phyloP scores from a whole-genome alignment of 2,329 filamentous ascomycete species.

The Akanthomyces lecanii region DNA sequence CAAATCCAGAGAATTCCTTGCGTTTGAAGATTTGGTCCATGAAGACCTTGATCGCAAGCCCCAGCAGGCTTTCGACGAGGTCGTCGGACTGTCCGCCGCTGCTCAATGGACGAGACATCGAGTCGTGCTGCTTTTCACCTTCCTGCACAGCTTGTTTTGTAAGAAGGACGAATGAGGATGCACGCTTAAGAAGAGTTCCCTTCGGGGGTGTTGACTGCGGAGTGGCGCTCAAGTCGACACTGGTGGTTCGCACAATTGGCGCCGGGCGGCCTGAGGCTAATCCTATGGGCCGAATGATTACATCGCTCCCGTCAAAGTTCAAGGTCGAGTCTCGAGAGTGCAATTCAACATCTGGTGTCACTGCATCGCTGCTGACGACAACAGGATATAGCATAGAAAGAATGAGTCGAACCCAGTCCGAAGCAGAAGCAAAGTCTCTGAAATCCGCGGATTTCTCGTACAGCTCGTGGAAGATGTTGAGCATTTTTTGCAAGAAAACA shows the following conservation, averaged over 20 bases:
- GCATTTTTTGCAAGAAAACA: slow-evolving; percentile 67
- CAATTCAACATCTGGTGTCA: slow-evolving; percentile 82
- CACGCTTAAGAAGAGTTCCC: slow-evolving; percentile 66
- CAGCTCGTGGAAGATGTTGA: slow-evolving; percentile 74
- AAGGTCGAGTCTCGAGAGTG: slow-evolving; percentile 75
- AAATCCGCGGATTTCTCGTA: slow-evolving; percentile 74
- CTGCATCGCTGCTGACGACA: slow-evolving; percentile 78
- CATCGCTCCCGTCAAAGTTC: slow-evolving; percentile 80
- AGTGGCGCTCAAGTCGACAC: slow-evolving; percentile 46
- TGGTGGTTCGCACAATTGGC: slow-evolving; percentile 72
- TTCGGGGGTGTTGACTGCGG: slow-evolving; percentile 42
- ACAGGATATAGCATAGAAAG: slow-evolving; percentile 80
- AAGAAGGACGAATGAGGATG: slow-evolving; percentile 88
- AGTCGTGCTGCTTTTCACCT: slow-evolving; percentile 44
- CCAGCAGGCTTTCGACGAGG: slow-evolving; percentile 70
- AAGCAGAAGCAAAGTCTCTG: slow-evolving; percentile 74
- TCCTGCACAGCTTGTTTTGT: slow-evolving; percentile 56
- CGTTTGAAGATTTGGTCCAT: slow-evolving; percentile 78
- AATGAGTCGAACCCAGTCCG: slow-evolving; percentile 76
- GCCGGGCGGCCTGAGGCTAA: slow-evolving; percentile 53
- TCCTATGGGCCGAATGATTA: slow-evolving; percentile 71
- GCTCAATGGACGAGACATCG: slow-evolving; percentile 39
- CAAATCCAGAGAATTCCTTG: slow-evolving; percentile 88
- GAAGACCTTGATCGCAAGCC: slow-evolving; percentile 75
- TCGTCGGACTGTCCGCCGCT: slow-evolving; percentile 40